These are phyloP conservation scores for Calonectria ilicicola DNA, from an alignment of 2,329 filamentous ascomycete species.

Conservation along the genomic window DNA sequence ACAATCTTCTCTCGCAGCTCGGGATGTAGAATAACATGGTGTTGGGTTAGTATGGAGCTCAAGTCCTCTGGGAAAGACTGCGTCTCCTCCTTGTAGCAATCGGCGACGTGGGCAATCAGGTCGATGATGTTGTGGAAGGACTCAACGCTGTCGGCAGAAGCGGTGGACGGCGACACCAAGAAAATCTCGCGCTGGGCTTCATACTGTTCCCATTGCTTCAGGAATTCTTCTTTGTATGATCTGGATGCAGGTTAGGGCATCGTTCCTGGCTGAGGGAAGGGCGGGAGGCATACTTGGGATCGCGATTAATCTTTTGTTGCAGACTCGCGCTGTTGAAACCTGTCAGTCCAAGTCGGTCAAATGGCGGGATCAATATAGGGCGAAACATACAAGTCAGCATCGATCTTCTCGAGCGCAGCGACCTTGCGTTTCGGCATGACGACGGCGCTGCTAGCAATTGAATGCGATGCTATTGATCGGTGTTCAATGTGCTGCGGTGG, in stretches of 20 bases:
- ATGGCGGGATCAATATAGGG: background rate
- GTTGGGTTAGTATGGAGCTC: slow-evolving; percentile 81
- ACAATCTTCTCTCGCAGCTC: slow-evolving; percentile 96
- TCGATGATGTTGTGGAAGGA: slow-evolving; percentile 93
- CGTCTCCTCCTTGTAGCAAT: slow-evolving; percentile 89
- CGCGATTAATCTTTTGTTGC: slow-evolving; percentile 90
- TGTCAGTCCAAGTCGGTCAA: slow-evolving; percentile 40
- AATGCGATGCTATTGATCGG: slow-evolving; percentile 3
- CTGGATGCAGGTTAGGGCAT: slow-evolving; percentile 52
- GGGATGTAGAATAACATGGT: slow-evolving; percentile 84
- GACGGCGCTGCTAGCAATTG: slow-evolving; percentile 21
- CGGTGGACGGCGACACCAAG: slow-evolving; percentile 82
- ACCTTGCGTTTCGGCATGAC: slow-evolving; percentile 88
- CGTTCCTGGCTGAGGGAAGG: slow-evolving; percentile 6
- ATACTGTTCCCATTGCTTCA: slow-evolving; percentile 91
- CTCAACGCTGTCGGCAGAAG: slow-evolving; percentile 81
- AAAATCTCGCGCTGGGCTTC: slow-evolving; percentile 93
- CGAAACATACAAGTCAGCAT: slow-evolving; percentile 79
- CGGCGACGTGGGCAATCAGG: slow-evolving; percentile 91
- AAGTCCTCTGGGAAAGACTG: slow-evolving; percentile 83
- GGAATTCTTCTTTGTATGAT: slow-evolving; percentile 91
- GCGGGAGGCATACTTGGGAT: slow-evolving; percentile 75
- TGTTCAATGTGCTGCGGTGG: slow-evolving; percentile 15
- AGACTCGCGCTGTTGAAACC: slow-evolving; percentile 74
- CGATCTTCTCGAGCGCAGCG: slow-evolving; percentile 93